Base-by-base conservation (phyloP, 345 rosid species). In the Aquilaria sinensis region DNA sequence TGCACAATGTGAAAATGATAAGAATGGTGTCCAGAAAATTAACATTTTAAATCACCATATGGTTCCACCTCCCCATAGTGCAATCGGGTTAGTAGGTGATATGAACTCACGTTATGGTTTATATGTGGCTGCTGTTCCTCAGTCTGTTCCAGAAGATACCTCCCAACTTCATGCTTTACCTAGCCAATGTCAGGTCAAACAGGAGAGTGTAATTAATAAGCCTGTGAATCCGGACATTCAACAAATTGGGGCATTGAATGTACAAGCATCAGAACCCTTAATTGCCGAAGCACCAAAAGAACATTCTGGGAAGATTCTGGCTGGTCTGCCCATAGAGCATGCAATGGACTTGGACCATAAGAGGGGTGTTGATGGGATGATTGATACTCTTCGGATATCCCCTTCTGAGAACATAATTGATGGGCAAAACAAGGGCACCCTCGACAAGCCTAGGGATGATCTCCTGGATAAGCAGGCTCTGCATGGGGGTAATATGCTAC, bases 361-460 rank as follows among this genome's bases (percentile, higher is more conserved):
- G 56, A 72, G 68, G 49, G 68, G 75, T 51, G 61, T 77, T 69
- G 80, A 78, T 69, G 74, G 71, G 69, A 72, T 72, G 75, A 68
- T 77, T 72, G 80, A 75, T 56, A 70, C 53, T 70, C 72, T 80
- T 68, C 66, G 37, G 67, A 58, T 72, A 10, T 34, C 55, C 50
- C 57, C 72, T 8, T 49, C 79, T 13, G 78, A 79, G 50, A 53
- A 31, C 72, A 56, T 70, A 58, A 70, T 12, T 13, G 57, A 48
- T 72, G 83, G 75, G 67, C 83, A 67, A 63, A 72, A 60, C 50
- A 67, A 12, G 69, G 62, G 67, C 49, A 69, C 74, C 9, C 57
- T 63, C 43, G 77, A 76, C 71, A 60, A 60, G 66, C 54, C 61
- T 43, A 66, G 72, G 55, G 79, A 67, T 51, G 81, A 76, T 3